A percentile compares a stretch with the other conserved stretches of the same genome.
Conservation (phyloP, 768 basidiomycete genomes). For the Phylloporus scabripes region DNA sequence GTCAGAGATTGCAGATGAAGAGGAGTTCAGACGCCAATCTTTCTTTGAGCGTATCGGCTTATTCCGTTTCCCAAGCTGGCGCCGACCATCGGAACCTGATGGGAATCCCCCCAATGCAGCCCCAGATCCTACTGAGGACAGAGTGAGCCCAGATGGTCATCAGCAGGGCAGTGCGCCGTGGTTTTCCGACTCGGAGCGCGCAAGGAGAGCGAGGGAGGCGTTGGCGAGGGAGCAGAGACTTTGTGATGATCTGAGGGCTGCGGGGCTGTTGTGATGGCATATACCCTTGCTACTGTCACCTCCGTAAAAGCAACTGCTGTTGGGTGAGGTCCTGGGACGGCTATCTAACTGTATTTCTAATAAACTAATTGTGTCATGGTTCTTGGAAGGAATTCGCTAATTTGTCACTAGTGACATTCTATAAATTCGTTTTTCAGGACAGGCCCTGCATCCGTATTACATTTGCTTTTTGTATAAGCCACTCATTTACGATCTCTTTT, state of each 20-base stretch:
- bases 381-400: conserved; percentile 4
- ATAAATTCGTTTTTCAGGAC: conserved; percentile 7
- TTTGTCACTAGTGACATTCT: conserved; percentile 6
- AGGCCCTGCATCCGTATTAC: neutral
- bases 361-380: conserved; percentile 18
- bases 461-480: neutral
- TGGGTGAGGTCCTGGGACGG: neutral
- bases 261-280: conserved; percentile 51
- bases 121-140: conserved; percentile 16
- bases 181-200: conserved; percentile 41
- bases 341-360: conserved; percentile 12
- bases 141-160: conserved; percentile 24
- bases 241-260: conserved; percentile 54
- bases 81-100: conserved; percentile 10
- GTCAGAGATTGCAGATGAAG: conserved; percentile 25
- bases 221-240: conserved; percentile 52
- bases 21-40: conserved; percentile 24
- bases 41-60: conserved; percentile 28
- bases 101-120: conserved; percentile 5
- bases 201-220: conserved; percentile 40
- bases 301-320: neutral
- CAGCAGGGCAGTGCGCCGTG: conserved; percentile 28
- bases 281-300: conserved; percentile 4
- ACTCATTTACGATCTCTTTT: conserved; percentile 32
- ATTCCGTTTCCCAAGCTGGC: conserved; percentile 10